Conservation (phyloP, 805 yeast species). For the Metschnikowia santaceciliae region DNA sequence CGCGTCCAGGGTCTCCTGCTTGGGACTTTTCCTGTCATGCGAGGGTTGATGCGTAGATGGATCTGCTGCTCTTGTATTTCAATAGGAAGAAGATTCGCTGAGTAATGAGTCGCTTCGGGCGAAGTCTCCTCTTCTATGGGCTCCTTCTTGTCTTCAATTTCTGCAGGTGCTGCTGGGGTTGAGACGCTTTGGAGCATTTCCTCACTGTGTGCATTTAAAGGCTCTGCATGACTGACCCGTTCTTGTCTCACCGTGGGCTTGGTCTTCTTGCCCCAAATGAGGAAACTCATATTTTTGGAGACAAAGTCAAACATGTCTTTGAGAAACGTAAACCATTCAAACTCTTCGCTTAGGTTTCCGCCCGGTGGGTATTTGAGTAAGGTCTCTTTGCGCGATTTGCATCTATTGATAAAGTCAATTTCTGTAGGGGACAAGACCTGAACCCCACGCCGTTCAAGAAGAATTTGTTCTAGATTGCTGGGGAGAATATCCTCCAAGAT, state of each 20-base stretch:
- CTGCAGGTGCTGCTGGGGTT: neutral
- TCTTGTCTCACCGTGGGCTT: slow-evolving; percentile 12
- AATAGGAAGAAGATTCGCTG: slow-evolving; percentile 37
- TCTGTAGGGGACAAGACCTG: slow-evolving; percentile 67
- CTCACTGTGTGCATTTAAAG: slow-evolving; percentile 17
- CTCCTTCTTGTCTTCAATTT: neutral
- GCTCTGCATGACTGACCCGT: neutral
- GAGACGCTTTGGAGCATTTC: slow-evolving; percentile 10
- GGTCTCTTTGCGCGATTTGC: slow-evolving; percentile 65
- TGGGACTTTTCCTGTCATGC: slow-evolving; percentile 23
- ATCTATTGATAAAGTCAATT: slow-evolving; percentile 69
- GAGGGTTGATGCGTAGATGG: slow-evolving; percentile 34
- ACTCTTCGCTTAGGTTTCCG: slow-evolving; percentile 59
- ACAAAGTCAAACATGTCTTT: slow-evolving; percentile 77
- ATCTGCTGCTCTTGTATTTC: slow-evolving; percentile 43
- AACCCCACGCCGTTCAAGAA: slow-evolving; percentile 35
- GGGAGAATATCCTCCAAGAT: slow-evolving; percentile 78
- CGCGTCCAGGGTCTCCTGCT: slow-evolving; percentile 76
- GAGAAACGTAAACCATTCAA: slow-evolving; percentile 83
- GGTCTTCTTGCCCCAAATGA: slow-evolving; percentile 64
- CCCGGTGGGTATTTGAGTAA: slow-evolving; percentile 46
- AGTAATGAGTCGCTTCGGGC: slow-evolving; percentile 25
- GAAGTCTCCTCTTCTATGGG: slow-evolving; percentile 1
- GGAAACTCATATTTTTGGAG: slow-evolving; percentile 64
- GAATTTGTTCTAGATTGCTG: slow-evolving; percentile 48